These are phyloP conservation scores for Aspergillus cristatus DNA, from an alignment of 495 filamentous ascomycete genomes.

Conservation along the genomic window DNA sequence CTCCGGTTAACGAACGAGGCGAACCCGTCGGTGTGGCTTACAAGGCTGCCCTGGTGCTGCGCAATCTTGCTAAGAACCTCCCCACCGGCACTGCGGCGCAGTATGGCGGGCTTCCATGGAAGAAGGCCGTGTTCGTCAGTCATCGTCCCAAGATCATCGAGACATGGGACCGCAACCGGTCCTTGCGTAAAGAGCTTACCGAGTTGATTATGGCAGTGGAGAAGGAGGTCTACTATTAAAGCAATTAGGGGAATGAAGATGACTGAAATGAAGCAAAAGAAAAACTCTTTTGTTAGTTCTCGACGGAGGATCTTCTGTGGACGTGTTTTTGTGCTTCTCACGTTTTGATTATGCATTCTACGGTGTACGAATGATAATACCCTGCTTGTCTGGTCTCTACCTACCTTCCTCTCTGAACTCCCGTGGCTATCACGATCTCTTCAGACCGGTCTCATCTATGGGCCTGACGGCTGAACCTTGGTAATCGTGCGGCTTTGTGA, in stretches of 20 bases:
- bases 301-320: neutral
- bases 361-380: neutral
- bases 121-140: conserved; percentile 33
- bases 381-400: neutral
- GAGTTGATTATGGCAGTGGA: conserved; percentile 39
- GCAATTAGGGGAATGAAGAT: conserved; percentile 1
- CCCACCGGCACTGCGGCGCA: conserved; percentile 30
- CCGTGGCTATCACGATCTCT: conserved; percentile 4
- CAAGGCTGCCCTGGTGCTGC: conserved; percentile 72
- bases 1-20: conserved; percentile 67
- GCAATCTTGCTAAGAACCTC: conserved; percentile 77
- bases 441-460: neutral
- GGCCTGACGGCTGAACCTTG: neutral
- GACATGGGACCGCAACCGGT: conserved; percentile 35
- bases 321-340: conserved; percentile 3
- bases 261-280: neutral
- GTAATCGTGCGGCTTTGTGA: neutral
- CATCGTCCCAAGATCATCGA: conserved; percentile 36
- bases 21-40: conserved; percentile 80
- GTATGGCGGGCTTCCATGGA: conserved; percentile 29
- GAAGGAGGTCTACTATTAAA: conserved; percentile 32
- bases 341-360: neutral
- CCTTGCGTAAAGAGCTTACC: conserved; percentile 34
- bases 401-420: neutral
- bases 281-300: neutral